Evolutionary conservation across 192 early-diverging fungal genomes (phyloP), one percentile per base, ranked within the genome.

Genomic region (Borealophlyctis nickersoniae): DNA sequence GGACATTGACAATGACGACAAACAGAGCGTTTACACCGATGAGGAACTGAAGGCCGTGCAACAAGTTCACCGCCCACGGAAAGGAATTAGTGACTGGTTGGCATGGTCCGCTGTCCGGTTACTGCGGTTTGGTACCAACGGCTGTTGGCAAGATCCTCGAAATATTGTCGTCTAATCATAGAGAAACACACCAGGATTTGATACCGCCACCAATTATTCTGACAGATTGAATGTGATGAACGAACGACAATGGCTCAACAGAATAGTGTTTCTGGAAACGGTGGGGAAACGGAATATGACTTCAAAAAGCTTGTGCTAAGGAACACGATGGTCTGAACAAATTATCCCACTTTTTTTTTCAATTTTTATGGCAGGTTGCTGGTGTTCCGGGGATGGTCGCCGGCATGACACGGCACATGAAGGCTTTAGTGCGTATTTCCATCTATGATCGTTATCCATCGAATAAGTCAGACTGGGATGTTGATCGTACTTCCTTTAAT

Each of bases 351-450:
- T n/a, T n/a, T n/a, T n/a, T n/a, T n/a, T n/a, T n/a, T n/a, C n/a
- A n/a, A n/a, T n/a, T n/a, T n/a, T n/a, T n/a, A n/a, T n/a, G n/a
- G n/a, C 39, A 45, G 39, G 39, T 45, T 33, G 66, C 72, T 0
- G 73, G 69, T 16, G 86, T 89, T 30, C 91, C 91, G 14, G 94
- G 94, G 36, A 91, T 94, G 88, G 92, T 93, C 0, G 92, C 88
- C 19, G 92, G 85, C 3, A 77, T 88, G 69, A 74, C 90, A n/a
- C 77, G 89, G 9, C 92, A 94, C 58, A 75, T 92, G 27, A 45
- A 45, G 19, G 39, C 19, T 13, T 45, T 45, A 19, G 39, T 45
- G 19, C 7, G 39, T 19, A 7, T 45, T n/a, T n/a, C n/a, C n/a
- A n/a, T n/a, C n/a, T n/a, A n/a, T n/a, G n/a, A n/a, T n/a, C n/a